Percentiles rank a stretch among this genome's conserved stretches.
phyloP scores from a whole-genome alignment of 148 eudicot genomes.

The Amaranthus palmeri region DNA sequence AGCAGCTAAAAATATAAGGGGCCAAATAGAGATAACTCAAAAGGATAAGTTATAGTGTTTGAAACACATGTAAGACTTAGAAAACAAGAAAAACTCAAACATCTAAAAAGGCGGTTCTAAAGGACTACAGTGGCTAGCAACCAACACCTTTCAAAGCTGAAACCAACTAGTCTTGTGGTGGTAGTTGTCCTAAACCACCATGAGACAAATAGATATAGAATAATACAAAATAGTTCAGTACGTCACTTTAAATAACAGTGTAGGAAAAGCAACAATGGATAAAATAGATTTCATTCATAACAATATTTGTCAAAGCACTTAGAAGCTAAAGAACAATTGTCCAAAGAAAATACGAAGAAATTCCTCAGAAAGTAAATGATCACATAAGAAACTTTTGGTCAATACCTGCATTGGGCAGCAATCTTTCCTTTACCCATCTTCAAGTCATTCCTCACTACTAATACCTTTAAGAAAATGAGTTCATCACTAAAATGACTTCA shows the following conservation, averaged over 20 bases:
- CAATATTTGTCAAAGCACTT: not conserved
- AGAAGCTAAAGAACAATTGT: not conserved
- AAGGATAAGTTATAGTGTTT: not conserved
- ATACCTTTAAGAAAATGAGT: slow-evolving; percentile 44
- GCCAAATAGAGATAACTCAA: not conserved
- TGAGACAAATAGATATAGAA: not conserved
- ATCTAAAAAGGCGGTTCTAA: not conserved
- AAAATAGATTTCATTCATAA: not conserved
- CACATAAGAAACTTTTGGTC: not conserved
- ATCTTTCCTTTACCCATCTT: slow-evolving; percentile 99
- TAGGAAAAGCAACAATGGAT: not conserved
- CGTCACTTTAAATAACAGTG: not conserved
- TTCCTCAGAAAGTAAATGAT: not conserved
- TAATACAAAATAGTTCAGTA: not conserved
- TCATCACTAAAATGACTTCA: not conserved
- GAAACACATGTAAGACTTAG: not conserved
- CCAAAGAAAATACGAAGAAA: slow-evolving; percentile 1
- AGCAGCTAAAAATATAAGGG: not conserved
- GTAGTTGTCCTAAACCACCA: not conserved
- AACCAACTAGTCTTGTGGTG: not conserved
- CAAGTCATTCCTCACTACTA: slow-evolving; percentile 97
- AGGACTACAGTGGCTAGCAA: not conserved
- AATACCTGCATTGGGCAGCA: slow-evolving; percentile 98
- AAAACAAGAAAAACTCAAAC: not conserved
- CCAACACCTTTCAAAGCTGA: not conserved